Evolutionary conservation across 768 basidiomycete genomes (phyloP).

Genomic region (Suillus lakei): DNA sequence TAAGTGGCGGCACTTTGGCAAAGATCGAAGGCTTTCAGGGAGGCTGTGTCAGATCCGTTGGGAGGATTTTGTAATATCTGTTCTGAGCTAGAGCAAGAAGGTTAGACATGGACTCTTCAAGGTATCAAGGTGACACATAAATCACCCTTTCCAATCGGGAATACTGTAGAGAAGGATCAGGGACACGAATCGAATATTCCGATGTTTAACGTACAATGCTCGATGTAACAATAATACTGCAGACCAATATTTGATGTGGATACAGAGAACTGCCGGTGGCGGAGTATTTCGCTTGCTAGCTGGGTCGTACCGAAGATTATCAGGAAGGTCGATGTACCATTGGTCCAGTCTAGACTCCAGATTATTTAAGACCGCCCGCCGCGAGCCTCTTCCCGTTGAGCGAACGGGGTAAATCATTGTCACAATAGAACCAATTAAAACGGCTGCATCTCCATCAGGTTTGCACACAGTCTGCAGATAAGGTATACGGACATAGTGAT

Average conservation of each 20-base stretch:
- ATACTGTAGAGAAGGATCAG: slow-evolving; percentile 49
- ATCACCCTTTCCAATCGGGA: slow-evolving; percentile 73
- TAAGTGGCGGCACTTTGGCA: slow-evolving; percentile 77
- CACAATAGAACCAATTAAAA: slow-evolving; percentile 71
- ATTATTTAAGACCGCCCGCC: slow-evolving; percentile 52
- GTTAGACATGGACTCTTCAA: slow-evolving; percentile 7
- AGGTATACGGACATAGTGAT: slow-evolving; percentile 55
- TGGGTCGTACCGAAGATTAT: slow-evolving; percentile 62
- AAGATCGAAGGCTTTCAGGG: slow-evolving; percentile 73
- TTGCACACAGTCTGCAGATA: slow-evolving; percentile 5
- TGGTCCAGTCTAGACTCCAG: slow-evolving; percentile 74
- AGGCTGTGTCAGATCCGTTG: slow-evolving; percentile 44
- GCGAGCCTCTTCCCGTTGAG: slow-evolving; percentile 46
- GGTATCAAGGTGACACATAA: slow-evolving; percentile 2
- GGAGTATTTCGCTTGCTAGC: slow-evolving; percentile 56
- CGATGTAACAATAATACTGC: slow-evolving; percentile 75
- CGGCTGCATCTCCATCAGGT: slow-evolving; percentile 45
- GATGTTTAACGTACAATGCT: slow-evolving; percentile 65
- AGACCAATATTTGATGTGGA: slow-evolving; percentile 80
- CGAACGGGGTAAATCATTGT: slow-evolving; percentile 74
- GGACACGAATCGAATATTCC: slow-evolving; percentile 3
- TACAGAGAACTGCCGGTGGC: slow-evolving; percentile 66
- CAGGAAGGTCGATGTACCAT: slow-evolving; percentile 74
- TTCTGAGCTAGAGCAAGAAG: slow-evolving; percentile 41
- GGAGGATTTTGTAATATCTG: slow-evolving; percentile 48